Conservation (phyloP, 2,329 filamentous ascomycete genomes). For the Ustilaginoidea virens region DNA sequence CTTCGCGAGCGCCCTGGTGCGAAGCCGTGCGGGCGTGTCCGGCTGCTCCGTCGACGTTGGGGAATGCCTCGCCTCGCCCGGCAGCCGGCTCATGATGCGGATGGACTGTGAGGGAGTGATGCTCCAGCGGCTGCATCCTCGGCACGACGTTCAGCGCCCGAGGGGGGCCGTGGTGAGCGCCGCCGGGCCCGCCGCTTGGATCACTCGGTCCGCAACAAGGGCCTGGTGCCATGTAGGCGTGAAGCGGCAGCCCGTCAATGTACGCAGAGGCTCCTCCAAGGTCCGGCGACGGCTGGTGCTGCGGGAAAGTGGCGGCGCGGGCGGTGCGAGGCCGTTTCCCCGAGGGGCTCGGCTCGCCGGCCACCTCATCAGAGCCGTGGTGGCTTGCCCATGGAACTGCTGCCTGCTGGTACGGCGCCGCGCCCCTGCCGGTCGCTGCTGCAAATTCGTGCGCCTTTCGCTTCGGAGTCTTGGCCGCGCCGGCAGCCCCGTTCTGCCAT, state of each 20-base stretch:
- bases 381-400: slow-evolving; percentile 3
- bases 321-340: slow-evolving; percentile 11
- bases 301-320: slow-evolving; percentile 1
- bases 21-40: slow-evolving; percentile 3
- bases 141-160: slow-evolving; percentile 10
- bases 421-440: slow-evolving; percentile 1
- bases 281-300: slow-evolving; percentile 1
- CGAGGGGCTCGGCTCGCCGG: slow-evolving; percentile 7
- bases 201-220: too few species aligned
- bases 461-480: slow-evolving; percentile 9
- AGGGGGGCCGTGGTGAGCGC: too few species aligned
- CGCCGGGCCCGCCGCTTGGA: too few species aligned
- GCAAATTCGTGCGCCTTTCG: slow-evolving; percentile 10
- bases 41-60: too few species aligned
- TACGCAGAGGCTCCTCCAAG: neutral
- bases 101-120: slow-evolving; percentile 5
- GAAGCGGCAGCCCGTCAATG: slow-evolving; percentile 1
- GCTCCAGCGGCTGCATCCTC: slow-evolving; percentile 9
- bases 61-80: too few species aligned
- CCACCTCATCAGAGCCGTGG: slow-evolving; percentile 4
- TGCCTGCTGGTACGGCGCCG: slow-evolving; percentile 2
- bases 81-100: too few species aligned
- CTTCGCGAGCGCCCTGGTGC: slow-evolving; percentile 1
- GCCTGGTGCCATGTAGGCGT: slow-evolving; percentile 4
- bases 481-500: slow-evolving; percentile 7